phyloP scores from a whole-genome alignment of 306 rosid species.

The Gynostemma pentaphyllum region DNA sequence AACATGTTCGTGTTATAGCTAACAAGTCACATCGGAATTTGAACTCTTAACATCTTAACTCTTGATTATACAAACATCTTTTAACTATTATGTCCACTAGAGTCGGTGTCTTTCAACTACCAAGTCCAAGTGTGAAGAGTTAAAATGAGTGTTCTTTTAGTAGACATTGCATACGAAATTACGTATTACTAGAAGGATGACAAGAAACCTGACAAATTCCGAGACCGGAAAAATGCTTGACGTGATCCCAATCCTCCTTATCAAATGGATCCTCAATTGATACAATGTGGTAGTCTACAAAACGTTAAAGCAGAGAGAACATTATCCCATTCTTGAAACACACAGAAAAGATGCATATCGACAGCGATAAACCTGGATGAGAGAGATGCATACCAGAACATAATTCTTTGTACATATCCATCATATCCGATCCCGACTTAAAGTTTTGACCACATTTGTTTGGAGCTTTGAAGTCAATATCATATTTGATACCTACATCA shows the following conservation, averaged over 20 bases:
- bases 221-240: constrained; percentile 53
- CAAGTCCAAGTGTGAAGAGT: background rate
- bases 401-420: constrained; percentile 60
- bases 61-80: background rate
- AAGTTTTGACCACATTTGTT: constrained; percentile 74
- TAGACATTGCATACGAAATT: background rate
- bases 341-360: background rate
- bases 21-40: background rate
- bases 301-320: constrained; percentile 9
- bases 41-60: background rate
- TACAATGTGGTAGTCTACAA: constrained; percentile 64
- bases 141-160: background rate
- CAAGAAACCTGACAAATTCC: constrained; percentile 61
- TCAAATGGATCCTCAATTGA: constrained; percentile 97
- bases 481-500: constrained; percentile 73
- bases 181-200: constrained; percentile 13
- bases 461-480: constrained; percentile 62
- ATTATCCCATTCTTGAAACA: constrained; percentile 8
- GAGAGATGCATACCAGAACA: constrained; percentile 45
- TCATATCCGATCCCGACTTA: constrained; percentile 83
- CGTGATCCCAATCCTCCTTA: constrained; percentile 91
- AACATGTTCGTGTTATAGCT: background rate
- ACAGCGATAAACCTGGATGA: constrained; percentile 7
- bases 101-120: background rate
- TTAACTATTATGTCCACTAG: background rate